Base-by-base conservation (phyloP, 495 filamentous ascomycete species). In the Penicillium canescens region DNA sequence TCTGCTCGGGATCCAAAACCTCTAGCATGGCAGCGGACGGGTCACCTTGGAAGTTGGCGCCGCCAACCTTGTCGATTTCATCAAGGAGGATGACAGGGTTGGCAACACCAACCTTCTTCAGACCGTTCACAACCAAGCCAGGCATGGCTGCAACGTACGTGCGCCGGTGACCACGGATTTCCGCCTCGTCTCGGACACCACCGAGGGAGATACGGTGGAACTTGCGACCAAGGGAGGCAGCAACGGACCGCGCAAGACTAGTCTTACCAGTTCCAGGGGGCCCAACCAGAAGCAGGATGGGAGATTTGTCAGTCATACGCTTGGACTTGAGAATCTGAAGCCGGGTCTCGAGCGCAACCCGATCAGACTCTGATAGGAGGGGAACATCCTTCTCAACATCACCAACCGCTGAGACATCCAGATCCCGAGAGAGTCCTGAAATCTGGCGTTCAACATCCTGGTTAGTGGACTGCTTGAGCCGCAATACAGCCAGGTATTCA, bases 81-180 rank as follows among this genome's bases (percentile, higher is more conserved):
- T 99, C 95, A 20, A 99, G 85, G 47, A 99, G 73, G 74, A 98
- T 92, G 31, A 99, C 93, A 2, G 95, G 95, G 63, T 99, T 99
- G 3, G 90, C 84, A 14, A 98, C 92, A 35, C 92, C 93, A 42
- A 94, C 95, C 69, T 98, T 99, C 78, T 93, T 95, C 46, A 99
- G 72, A 4, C 93, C 95, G 68, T 90, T 91, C 42, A 97, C 92
- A 46, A 99, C 89, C 42, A 98, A 74, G 28, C 95, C 95, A 10
- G 95, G 95, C 94, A 99, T 97, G 43, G 95, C 95, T 11, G 95
- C 95, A 49, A 99, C 94, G 67, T 99, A 99, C 2, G 95, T 99
- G 44, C 95, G 83, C 39, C 95, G 84, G 72, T 99, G 95, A 6
- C 95, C 95, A 42, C 95, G 80, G 54, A 99, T 98, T 72, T 98